Percentiles rank a stretch among this genome's conserved stretches.
Conservation (phyloP, 331 rosid species). For the Acacia concinna region DNA sequence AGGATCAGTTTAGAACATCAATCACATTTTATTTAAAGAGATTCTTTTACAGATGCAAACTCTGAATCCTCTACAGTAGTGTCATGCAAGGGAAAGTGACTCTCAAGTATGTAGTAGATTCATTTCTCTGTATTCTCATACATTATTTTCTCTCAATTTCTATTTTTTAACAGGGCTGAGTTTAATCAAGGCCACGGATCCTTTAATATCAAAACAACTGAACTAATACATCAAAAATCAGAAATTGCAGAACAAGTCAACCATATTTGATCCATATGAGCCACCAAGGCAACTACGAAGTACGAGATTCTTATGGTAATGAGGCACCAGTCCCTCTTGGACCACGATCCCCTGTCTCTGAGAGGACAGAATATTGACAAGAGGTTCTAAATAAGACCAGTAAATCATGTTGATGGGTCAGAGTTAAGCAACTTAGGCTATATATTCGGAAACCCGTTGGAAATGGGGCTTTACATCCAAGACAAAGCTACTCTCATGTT, state of each 20-base stretch:
- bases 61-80: neutral
- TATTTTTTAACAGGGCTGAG: neutral
- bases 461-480: neutral
- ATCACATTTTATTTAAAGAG: slow-evolving; percentile 1
- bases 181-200: slow-evolving; percentile 12
- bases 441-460: neutral
- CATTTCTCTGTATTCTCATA: neutral
- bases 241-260: slow-evolving; percentile 6
- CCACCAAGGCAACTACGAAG: neutral
- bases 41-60: neutral
- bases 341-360: neutral
- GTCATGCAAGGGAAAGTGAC: neutral
- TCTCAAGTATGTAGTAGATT: no score
- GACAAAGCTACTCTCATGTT: neutral
- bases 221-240: slow-evolving; percentile 1
- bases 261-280: slow-evolving; percentile 10
- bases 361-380: slow-evolving; percentile 8
- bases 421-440: neutral
- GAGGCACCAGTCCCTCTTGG: neutral
- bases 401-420: neutral
- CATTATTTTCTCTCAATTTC: neutral
- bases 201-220: neutral
- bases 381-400: neutral
- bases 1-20: slow-evolving; percentile 37
- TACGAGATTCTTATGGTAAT: neutral